Percentiles rank a stretch among this genome's conserved stretches.
Conservation (phyloP, 73 alveolate species). For the Paramecium pentaurelia region DNA sequence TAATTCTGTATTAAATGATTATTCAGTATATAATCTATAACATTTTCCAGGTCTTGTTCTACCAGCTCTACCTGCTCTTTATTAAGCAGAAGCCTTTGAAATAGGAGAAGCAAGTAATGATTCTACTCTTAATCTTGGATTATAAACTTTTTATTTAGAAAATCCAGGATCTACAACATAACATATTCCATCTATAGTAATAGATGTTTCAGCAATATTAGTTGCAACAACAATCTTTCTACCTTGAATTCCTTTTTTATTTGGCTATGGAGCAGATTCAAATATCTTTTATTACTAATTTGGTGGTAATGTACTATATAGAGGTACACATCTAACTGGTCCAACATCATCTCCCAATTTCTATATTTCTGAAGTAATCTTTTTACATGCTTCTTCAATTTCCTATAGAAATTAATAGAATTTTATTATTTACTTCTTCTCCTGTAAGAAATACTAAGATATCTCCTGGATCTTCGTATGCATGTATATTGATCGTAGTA, state of each 20-base stretch:
- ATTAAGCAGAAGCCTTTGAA: conserved; percentile 97
- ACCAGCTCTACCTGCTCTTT: conserved; percentile 99
- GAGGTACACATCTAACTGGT: conserved; percentile 89
- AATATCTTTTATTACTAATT: conserved; percentile 92
- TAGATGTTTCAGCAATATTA: conserved; percentile 99
- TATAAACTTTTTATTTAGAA: conserved; percentile 97
- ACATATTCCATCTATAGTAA: conserved; percentile 99
- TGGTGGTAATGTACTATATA: conserved; percentile 98
- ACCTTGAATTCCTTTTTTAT: conserved; percentile 82
- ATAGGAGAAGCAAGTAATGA: conserved; percentile 96
- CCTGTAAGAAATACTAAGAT: conserved; percentile 98
- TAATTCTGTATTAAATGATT: conserved; percentile 86
- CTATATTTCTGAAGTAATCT: conserved; percentile 81
- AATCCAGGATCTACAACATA: conserved; percentile 99
- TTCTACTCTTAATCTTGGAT: conserved; percentile 99
- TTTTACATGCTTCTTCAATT: conserved; percentile 96
- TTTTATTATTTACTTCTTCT: conserved; percentile 74
- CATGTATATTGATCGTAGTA: conserved; percentile 95
- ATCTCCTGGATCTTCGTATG: conserved; percentile 98
- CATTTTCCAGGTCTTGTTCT: conserved; percentile 99
- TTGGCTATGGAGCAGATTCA: conserved; percentile 97
- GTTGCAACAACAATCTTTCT: conserved; percentile 98
- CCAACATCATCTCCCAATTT: conserved; percentile 77
- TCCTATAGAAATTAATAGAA: conserved; percentile 57
- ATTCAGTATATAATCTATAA: conserved; percentile 96